Conservation (phyloP, 2,329 filamentous ascomycete genomes). For the Clarireedia monteithiana region DNA sequence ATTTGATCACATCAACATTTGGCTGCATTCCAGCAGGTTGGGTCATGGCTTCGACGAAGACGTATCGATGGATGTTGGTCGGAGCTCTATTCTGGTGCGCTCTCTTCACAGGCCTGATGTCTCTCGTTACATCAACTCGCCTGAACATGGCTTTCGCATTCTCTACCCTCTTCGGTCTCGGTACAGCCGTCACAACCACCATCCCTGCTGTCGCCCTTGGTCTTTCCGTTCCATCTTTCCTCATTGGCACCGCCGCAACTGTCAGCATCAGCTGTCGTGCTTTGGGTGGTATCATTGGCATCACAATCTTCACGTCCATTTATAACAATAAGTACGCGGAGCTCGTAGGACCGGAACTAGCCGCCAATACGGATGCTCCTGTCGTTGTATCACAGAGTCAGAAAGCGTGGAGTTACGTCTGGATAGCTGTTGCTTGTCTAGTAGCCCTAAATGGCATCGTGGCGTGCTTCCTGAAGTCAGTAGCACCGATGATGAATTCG, state of each 20-base stretch:
- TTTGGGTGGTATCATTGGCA: slow-evolving; percentile 16
- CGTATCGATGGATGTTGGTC: slow-evolving; percentile 11
- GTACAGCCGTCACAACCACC: slow-evolving; percentile 15
- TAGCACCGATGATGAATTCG: slow-evolving; percentile 15
- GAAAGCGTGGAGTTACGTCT: slow-evolving; percentile 16
- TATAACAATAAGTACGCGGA: slow-evolving; percentile 15
- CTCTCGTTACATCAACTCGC: slow-evolving; percentile 8
- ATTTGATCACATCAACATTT: slow-evolving; percentile 15
- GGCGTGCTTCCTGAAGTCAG: slow-evolving; percentile 15
- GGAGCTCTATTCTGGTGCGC: slow-evolving; percentile 13
- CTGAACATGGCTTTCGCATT: slow-evolving; percentile 12
- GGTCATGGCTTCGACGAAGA: slow-evolving; percentile 14
- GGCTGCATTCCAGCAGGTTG: slow-evolving; percentile 18
- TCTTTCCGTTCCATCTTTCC: slow-evolving; percentile 14
- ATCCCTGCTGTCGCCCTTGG: slow-evolving; percentile 15
- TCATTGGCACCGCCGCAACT: slow-evolving; percentile 18
- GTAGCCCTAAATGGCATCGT: slow-evolving; percentile 13
- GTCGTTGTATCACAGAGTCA: slow-evolving; percentile 7
- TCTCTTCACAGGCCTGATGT: slow-evolving; percentile 18
- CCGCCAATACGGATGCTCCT: slow-evolving; percentile 3
- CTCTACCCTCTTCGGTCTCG: slow-evolving; percentile 14
- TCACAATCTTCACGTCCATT: slow-evolving; percentile 17
- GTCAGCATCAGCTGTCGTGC: slow-evolving; percentile 13
- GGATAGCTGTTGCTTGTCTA: slow-evolving; percentile 14
- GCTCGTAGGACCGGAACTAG: slow-evolving; percentile 11